A percentile compares a stretch with the other conserved stretches of the same genome.
Conservation (phyloP, 108 stramenopile species). For the Fragilaria radians region DNA sequence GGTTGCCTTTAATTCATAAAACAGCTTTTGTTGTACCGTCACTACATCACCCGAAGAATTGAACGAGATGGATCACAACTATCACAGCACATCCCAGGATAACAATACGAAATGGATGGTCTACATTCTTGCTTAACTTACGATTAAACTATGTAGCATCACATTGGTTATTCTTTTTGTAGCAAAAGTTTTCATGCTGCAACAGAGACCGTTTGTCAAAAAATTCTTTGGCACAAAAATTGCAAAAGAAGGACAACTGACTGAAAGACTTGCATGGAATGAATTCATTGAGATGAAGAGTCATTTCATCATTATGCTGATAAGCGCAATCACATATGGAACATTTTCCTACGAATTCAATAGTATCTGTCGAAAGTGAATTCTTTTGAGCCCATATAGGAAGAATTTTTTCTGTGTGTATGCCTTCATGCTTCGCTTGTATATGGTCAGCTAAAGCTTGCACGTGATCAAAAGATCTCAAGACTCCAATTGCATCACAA, state of each 20-base stretch:
- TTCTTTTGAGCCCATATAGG: conserved; percentile 48
- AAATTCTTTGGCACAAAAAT: conserved; percentile 41
- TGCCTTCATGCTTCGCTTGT: conserved; percentile 60
- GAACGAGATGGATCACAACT: too few species aligned
- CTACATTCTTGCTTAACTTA: too few species aligned
- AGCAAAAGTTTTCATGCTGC: conserved; percentile 73
- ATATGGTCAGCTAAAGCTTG: conserved; percentile 61
- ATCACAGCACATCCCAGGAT: too few species aligned
- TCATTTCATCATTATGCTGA: neutral
- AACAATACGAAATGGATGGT: too few species aligned
- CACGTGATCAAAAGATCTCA: conserved; percentile 40
- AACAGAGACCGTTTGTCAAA: conserved; percentile 34
- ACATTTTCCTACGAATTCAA: conserved; percentile 10
- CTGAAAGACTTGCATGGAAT: neutral
- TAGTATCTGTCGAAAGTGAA: neutral
- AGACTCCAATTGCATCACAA: neutral
- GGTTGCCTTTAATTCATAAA: too few species aligned
- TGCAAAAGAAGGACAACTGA: conserved; percentile 18
- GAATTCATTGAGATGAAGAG: conserved; percentile 9
- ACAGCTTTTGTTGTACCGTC: too few species aligned
- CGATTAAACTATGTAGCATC: too few species aligned
- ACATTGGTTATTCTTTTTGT: too few species aligned
- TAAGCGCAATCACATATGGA: conserved; percentile 20
- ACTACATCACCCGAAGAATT: too few species aligned
- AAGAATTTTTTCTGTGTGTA: conserved; percentile 39